These are phyloP conservation scores for Crepidotus variabilis DNA, from an alignment of 768 basidiomycete species.

Conservation along the genomic window DNA sequence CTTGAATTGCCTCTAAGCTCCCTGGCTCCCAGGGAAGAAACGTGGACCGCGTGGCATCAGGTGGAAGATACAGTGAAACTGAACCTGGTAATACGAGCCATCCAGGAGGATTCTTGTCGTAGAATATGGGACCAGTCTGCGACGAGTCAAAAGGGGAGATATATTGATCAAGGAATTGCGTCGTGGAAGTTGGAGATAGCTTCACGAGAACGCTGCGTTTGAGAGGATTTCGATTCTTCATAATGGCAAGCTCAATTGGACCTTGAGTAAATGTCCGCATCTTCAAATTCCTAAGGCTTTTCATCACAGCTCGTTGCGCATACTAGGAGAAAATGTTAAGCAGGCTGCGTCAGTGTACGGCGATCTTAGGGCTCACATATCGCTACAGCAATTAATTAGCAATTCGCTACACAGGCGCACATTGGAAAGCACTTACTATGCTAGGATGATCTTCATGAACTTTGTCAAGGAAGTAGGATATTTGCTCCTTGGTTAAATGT, in stretches of 20 bases:
- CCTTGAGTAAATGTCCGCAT: conserved; percentile 64
- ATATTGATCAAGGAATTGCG: conserved; percentile 53
- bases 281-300: conserved; percentile 74
- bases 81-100: conserved; percentile 64
- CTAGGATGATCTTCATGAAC: conserved; percentile 61
- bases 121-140: conserved; percentile 32
- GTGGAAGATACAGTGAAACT: conserved; percentile 41
- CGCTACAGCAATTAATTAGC: conserved; percentile 34
- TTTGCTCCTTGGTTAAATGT: conserved; percentile 43
- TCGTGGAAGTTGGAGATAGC: conserved; percentile 49
- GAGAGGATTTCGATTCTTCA: conserved; percentile 65
- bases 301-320: conserved; percentile 73
- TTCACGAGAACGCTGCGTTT: conserved; percentile 45
- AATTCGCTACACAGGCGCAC: neutral
- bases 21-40: conserved; percentile 58
- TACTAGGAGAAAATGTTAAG: conserved; percentile 37
- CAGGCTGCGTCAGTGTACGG: neutral
- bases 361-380: conserved; percentile 40
- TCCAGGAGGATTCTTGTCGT: conserved; percentile 57
- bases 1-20: conserved; percentile 46
- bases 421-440: conserved; percentile 45
- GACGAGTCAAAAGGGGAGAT: conserved; percentile 41
- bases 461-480: conserved; percentile 57
- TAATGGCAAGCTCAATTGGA: conserved; percentile 56
- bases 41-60: conserved; percentile 44